These are phyloP conservation scores for Penicillium coffeae DNA, from an alignment of 495 filamentous ascomycete species.

Conservation along the genomic window DNA sequence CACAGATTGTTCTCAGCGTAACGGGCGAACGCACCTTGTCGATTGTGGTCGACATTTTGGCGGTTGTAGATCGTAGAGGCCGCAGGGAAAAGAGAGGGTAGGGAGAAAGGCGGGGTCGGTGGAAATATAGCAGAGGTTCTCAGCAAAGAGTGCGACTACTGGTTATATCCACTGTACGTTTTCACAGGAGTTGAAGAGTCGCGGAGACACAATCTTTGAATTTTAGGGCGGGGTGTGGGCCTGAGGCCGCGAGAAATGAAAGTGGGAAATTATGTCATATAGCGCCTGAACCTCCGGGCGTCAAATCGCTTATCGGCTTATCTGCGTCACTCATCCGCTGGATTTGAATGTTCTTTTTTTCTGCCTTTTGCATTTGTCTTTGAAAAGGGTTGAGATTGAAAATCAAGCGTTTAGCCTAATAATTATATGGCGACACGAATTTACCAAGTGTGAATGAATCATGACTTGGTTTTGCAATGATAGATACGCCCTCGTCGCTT, in stretches of 20 bases:
- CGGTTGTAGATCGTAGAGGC: constrained; percentile 20
- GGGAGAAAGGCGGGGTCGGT: constrained; percentile 2
- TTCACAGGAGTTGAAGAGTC: constrained; percentile 9
- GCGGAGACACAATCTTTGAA: constrained; percentile 31
- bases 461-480: no score
- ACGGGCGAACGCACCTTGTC: constrained; percentile 71
- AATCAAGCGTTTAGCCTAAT: no score
- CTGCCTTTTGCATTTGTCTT: no score
- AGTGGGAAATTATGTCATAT: constrained; percentile 22
- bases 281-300: constrained; percentile 5
- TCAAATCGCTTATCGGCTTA: constrained; percentile 21
- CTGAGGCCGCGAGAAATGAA: constrained; percentile 19
- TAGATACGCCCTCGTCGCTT: no score
- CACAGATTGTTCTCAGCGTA: constrained; percentile 14
- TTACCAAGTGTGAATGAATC: no score
- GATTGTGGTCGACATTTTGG: constrained; percentile 90
- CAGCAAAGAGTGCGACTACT: constrained; percentile 4
- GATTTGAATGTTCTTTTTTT: no score
- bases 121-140: background rate
- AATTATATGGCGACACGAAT: no score
- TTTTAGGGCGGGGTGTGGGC: constrained; percentile 31
- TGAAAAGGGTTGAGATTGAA: no score
- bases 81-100: constrained; percentile 6
- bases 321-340: no score
- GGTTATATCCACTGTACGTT: background rate